Evolutionary conservation across 306 rosid genomes (phyloP).

Genomic region (Dalbergia cultrata): DNA sequence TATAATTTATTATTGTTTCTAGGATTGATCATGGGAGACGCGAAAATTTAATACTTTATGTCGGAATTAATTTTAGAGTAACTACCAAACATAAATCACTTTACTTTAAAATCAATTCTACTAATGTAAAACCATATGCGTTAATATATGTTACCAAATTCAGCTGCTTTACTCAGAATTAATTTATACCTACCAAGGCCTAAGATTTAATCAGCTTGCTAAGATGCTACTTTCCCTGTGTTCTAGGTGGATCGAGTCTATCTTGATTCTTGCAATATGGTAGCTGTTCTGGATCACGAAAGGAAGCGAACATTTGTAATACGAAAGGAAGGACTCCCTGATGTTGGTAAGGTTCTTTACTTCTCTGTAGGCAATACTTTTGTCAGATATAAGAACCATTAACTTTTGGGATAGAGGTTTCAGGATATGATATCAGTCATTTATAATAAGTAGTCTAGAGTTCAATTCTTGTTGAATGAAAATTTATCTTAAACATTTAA

Average conservation of each 20-base stretch:
- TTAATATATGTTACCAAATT: background rate
- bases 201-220: background rate
- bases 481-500: background rate
- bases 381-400: too few relatives aligned
- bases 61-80: too few relatives aligned
- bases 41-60: too few relatives aligned
- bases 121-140: too few relatives aligned
- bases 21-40: too few relatives aligned
- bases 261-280: constrained; percentile 57
- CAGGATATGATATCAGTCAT: background rate
- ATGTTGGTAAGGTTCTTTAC: constrained; percentile 61
- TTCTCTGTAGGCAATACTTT: background rate
- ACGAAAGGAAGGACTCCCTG: constrained; percentile 85
- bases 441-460: background rate
- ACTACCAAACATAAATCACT: too few relatives aligned
- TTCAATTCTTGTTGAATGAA: too few relatives aligned
- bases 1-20: too few relatives aligned
- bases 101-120: too few relatives aligned
- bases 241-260: constrained; percentile 89
- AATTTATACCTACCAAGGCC: background rate
- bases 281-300: constrained; percentile 89
- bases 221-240: background rate
- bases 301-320: constrained; percentile 74
- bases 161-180: background rate
- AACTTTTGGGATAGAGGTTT: too few relatives aligned